Evolutionary conservation across 129 eudicot genomes (phyloP).

Genomic region (Lactuca saligna): DNA sequence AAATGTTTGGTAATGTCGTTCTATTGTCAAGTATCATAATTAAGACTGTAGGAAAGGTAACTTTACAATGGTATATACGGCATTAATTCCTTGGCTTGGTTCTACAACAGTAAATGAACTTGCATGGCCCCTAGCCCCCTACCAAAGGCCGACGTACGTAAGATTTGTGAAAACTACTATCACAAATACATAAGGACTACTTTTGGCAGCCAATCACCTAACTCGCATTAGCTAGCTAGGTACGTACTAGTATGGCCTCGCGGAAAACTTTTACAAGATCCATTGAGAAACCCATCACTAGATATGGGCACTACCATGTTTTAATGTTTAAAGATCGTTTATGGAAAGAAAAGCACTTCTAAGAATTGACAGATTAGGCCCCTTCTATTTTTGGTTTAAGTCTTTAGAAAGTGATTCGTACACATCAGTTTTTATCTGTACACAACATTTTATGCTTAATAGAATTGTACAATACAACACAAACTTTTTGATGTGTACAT

Average conservation of each 20-base stretch:
- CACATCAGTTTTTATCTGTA: too few species aligned
- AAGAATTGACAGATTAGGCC: not conserved
- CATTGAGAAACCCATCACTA: slow-evolving; percentile 13
- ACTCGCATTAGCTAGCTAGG: not conserved
- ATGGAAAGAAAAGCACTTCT: slow-evolving; percentile 1
- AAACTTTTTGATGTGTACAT: too few species aligned
- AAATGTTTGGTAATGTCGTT: not conserved
- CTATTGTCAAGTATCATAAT: not conserved
- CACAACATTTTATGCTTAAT: too few species aligned
- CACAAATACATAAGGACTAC: not conserved
- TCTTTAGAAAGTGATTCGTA: too few species aligned
- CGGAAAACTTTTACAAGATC: not conserved
- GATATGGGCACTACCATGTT: slow-evolving; percentile 18
- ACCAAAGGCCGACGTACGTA: not conserved
- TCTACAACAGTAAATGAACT: not conserved
- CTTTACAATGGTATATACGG: not conserved
- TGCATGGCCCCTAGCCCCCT: not conserved
- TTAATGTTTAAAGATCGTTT: slow-evolving; percentile 13
- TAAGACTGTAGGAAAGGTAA: not conserved
- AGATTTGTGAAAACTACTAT: not conserved
- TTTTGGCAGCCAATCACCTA: not conserved
- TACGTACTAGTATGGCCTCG: not conserved
- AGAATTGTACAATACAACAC: too few species aligned
- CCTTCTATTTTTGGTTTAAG: not conserved
- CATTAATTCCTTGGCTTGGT: not conserved